phyloP scores from a whole-genome alignment of 768 basidiomycete species.

The Leucosporidium yakuticum region DNA sequence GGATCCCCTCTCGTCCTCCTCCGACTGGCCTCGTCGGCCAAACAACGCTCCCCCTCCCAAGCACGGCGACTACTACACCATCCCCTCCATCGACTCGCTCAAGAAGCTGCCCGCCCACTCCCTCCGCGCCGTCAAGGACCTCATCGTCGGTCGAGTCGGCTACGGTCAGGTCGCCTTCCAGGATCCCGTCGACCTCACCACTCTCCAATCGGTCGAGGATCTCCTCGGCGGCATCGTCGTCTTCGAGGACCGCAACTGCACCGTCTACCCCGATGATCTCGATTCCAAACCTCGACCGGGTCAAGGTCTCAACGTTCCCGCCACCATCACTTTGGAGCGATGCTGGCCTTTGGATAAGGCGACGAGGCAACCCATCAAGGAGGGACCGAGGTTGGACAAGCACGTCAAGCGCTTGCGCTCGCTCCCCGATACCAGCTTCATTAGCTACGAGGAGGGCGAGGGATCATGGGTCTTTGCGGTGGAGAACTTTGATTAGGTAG shows the following conservation, averaged over 20 bases:
- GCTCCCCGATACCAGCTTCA: slow-evolving; percentile 80
- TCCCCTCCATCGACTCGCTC: slow-evolving; percentile 68
- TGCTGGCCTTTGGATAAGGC: slow-evolving; percentile 91
- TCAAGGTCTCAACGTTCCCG: slow-evolving; percentile 80
- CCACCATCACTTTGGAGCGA: slow-evolving; percentile 64
- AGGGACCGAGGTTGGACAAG: slow-evolving; percentile 67
- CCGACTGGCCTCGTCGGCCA: slow-evolving; percentile 17
- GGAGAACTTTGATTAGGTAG: slow-evolving; percentile 60
- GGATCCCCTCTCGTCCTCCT: not conserved
- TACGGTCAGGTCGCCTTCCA: slow-evolving; percentile 80
- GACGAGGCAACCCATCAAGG: slow-evolving; percentile 81
- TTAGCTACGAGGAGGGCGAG: slow-evolving; percentile 66
- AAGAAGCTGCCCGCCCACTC: slow-evolving; percentile 66
- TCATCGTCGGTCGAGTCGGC: slow-evolving; percentile 84
- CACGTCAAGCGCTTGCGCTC: slow-evolving; percentile 68
- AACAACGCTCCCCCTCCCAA: slow-evolving; percentile 43
- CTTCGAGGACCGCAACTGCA: slow-evolving; percentile 86
- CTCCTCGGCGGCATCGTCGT: slow-evolving; percentile 80
- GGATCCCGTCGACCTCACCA: slow-evolving; percentile 75
- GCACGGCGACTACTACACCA: slow-evolving; percentile 88
- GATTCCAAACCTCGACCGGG: slow-evolving; percentile 76
- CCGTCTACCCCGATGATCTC: slow-evolving; percentile 84
- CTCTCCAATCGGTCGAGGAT: slow-evolving; percentile 66
- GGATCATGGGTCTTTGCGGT: slow-evolving; percentile 94
- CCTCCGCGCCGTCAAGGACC: slow-evolving; percentile 63